These are phyloP conservation scores for Zymoseptoria tritici DNA, from an alignment of 2,329 filamentous ascomycete genomes.

Conservation along the genomic window DNA sequence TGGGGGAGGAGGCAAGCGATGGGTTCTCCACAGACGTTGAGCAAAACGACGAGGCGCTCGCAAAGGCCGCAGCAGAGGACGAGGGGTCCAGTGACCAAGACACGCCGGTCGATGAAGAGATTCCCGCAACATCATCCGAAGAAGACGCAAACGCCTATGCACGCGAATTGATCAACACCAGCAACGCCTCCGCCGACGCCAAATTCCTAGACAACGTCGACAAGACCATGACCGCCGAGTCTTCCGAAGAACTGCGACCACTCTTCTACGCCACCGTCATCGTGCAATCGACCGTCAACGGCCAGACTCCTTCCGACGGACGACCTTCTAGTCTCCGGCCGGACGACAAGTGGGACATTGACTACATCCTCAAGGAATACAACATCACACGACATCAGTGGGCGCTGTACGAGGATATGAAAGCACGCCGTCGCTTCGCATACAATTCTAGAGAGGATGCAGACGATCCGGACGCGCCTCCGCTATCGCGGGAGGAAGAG, in stretches of 20 bases:
- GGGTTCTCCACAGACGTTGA: background rate
- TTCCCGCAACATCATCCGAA: background rate
- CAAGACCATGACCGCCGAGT: slow-evolving; percentile 1
- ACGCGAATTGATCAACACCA: slow-evolving; percentile 3
- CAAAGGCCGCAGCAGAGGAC: background rate
- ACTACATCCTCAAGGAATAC: slow-evolving; percentile 68
- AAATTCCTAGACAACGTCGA: slow-evolving; percentile 8
- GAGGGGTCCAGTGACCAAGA: background rate
- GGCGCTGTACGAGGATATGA: slow-evolving; percentile 50
- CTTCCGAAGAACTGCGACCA: slow-evolving; percentile 20
- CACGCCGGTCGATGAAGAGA: background rate
- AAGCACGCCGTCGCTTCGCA: slow-evolving; percentile 47
- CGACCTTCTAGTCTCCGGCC: slow-evolving; percentile 49
- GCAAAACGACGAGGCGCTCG: background rate
- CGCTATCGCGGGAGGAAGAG: slow-evolving; percentile 2
- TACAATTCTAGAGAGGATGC: slow-evolving; percentile 38
- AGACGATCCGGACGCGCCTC: slow-evolving; percentile 16
- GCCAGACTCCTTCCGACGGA: slow-evolving; percentile 42
- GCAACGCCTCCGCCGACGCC: slow-evolving; percentile 5
- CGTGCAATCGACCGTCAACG: slow-evolving; percentile 66
- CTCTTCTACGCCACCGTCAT: slow-evolving; percentile 66
- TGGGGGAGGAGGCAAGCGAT: background rate
- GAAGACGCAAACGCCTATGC: slow-evolving; percentile 5
- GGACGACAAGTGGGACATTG: slow-evolving; percentile 59
- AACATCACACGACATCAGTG: slow-evolving; percentile 28